A percentile compares a stretch with the other conserved stretches of the same genome.
phyloP scores from a whole-genome alignment of 352 stramenopile genomes.

The Globisporangium emineosum region DNA sequence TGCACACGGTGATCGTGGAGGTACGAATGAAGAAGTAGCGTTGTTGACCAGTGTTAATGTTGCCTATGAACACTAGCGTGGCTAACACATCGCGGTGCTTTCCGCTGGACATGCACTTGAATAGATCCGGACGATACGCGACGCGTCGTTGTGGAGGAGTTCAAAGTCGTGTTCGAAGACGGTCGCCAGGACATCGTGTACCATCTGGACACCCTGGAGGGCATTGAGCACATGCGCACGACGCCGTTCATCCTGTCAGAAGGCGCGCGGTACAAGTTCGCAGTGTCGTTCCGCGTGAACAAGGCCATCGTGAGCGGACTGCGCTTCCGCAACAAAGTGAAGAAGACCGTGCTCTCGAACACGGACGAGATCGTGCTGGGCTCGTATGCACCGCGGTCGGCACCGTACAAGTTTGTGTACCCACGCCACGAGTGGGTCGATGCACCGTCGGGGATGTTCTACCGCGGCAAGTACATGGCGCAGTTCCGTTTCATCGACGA shows the following conservation, averaged over 20 bases:
- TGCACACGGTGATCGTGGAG: slow-evolving; percentile 74
- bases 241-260: slow-evolving; percentile 77
- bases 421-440: slow-evolving; percentile 80
- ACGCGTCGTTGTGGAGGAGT: slow-evolving; percentile 82
- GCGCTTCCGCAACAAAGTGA: slow-evolving; percentile 85
- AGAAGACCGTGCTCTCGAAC: slow-evolving; percentile 75
- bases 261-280: slow-evolving; percentile 81
- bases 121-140: slow-evolving; percentile 55
- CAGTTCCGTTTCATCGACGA: slow-evolving; percentile 74
- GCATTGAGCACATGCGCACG: slow-evolving; percentile 66
- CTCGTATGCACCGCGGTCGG: slow-evolving; percentile 74
- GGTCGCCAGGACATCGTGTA: slow-evolving; percentile 62
- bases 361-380: slow-evolving; percentile 82
- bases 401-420: slow-evolving; percentile 80
- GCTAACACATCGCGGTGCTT: not conserved
- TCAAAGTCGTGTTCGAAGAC: slow-evolving; percentile 85
- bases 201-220: slow-evolving; percentile 60
- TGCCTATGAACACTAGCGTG: not conserved
- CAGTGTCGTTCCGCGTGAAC: slow-evolving; percentile 83
- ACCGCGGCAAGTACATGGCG: slow-evolving; percentile 84
- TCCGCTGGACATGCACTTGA: not conserved
- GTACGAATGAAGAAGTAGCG: slow-evolving; percentile 21
- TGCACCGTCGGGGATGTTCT: slow-evolving; percentile 82
- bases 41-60: not conserved
- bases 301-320: slow-evolving; percentile 81